Percentiles rank a stretch among this genome's conserved stretches.
phyloP scores from a whole-genome alignment of 2,329 filamentous ascomycete species.

The Ophioceras dolichostomum region DNA sequence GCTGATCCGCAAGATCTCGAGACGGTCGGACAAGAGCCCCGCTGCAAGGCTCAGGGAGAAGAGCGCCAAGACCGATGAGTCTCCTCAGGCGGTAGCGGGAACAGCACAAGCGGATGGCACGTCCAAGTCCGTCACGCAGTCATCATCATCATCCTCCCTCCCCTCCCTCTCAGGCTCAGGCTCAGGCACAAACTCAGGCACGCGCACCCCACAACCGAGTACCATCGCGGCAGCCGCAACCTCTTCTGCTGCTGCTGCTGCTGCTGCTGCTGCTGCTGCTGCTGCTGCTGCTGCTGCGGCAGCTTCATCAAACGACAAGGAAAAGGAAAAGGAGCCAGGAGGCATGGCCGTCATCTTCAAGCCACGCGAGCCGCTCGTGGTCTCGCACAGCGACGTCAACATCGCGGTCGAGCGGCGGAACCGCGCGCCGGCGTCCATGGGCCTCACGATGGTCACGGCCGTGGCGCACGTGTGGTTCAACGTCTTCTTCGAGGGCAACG shows the following conservation, averaged over 20 bases:
- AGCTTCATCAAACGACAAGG: too few relatives aligned
- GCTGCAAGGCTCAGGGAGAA: too few relatives aligned
- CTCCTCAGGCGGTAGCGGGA: too few relatives aligned
- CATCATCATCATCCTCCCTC: not conserved
- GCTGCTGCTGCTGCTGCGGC: too few relatives aligned
- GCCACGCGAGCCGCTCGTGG: slow-evolving; percentile 52
- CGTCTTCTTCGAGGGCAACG: slow-evolving; percentile 75
- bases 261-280: too few relatives aligned
- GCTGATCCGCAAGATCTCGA: slow-evolving; percentile 13
- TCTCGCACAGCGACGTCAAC: slow-evolving; percentile 79
- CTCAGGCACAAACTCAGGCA: too few relatives aligned
- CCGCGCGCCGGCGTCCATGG: slow-evolving; percentile 62
- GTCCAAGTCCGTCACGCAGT: slow-evolving; percentile 4
- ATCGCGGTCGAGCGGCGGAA: slow-evolving; percentile 82
- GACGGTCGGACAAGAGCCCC: not conserved
- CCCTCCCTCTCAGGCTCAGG: not conserved
- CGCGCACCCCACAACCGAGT: too few relatives aligned
- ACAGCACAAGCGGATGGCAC: not conserved
- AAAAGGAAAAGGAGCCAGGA: slow-evolving; percentile 34
- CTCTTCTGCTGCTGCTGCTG: too few relatives aligned
- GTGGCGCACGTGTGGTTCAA: slow-evolving; percentile 98
- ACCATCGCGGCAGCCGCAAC: not conserved
- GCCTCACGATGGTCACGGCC: slow-evolving; percentile 74
- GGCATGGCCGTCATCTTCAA: slow-evolving; percentile 70
- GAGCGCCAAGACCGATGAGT: too few relatives aligned